Evolutionary conservation across 108 stramenopile genomes (phyloP).

Genomic region (Halocafeteria seosinensis): DNA sequence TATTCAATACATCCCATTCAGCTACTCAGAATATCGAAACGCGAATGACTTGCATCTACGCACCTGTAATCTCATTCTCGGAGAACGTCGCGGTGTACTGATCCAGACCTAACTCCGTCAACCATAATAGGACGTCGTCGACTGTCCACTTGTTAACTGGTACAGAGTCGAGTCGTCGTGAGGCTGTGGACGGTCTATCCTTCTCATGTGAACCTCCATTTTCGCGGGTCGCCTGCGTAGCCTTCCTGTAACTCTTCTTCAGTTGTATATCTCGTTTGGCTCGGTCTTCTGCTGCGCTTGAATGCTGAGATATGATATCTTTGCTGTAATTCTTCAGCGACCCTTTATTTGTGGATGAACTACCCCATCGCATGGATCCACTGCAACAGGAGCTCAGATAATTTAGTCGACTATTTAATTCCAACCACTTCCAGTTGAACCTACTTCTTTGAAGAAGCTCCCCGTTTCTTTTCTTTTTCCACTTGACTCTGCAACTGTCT

Average conservation of each 20-base stretch:
- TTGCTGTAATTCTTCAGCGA: conserved; percentile 20
- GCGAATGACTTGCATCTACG: no score
- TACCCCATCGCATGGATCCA: no score
- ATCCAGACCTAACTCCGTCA: conserved; percentile 14
- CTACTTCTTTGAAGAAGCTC: no score
- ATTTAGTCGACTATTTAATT: no score
- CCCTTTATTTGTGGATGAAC: conserved; percentile 13
- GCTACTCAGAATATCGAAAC: no score
- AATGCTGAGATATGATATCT: conserved; percentile 6
- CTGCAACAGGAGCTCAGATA: no score
- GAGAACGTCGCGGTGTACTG: conserved; percentile 19
- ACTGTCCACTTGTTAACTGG: conserved; percentile 18
- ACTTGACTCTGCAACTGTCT: no score
- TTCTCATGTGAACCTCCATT: background rate
- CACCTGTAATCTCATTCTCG: conserved; percentile 31
- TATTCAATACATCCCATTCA: no score
- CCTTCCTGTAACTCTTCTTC: background rate
- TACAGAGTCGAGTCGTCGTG: background rate
- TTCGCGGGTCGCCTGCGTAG: background rate
- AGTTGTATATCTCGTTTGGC: background rate
- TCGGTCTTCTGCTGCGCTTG: background rate
- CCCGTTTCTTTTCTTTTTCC: no score
- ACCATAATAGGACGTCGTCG: conserved; percentile 28
- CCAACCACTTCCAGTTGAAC: no score
- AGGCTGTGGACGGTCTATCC: background rate